Percentiles rank a stretch among this genome's conserved stretches.
Conservation (phyloP, 805 yeast genomes). For the Suhomyces pyralidae region DNA sequence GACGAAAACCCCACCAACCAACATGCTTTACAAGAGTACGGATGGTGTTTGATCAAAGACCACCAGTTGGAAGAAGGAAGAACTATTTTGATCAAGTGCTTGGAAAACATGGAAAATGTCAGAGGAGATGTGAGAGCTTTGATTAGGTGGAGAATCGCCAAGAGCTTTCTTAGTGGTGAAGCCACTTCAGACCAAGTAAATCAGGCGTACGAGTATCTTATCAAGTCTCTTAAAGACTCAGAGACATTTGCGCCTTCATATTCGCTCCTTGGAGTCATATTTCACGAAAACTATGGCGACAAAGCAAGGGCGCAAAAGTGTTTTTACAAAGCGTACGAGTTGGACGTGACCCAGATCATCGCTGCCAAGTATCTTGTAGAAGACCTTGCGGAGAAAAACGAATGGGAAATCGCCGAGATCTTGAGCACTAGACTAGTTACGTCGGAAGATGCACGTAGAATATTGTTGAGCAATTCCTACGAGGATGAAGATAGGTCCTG, state of each 20-base stretch:
- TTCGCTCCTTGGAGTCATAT: constrained; percentile 77
- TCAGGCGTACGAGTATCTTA: constrained; percentile 55
- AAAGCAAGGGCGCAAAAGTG: constrained; percentile 73
- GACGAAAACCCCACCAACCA: constrained; percentile 47
- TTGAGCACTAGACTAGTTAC: constrained; percentile 64
- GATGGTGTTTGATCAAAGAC: constrained; percentile 72
- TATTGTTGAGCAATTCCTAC: constrained; percentile 30
- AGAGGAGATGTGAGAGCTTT: constrained; percentile 57
- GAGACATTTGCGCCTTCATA: constrained; percentile 74
- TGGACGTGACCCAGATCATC: constrained; percentile 68
- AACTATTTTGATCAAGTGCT: constrained; percentile 42
- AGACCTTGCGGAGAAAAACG: constrained; percentile 61
- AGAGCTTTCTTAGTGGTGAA: constrained; percentile 45
- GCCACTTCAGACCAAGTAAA: constrained; percentile 25
- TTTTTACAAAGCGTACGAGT: constrained; percentile 83
- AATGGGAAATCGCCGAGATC: constrained; percentile 84
- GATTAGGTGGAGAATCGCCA: constrained; percentile 71
- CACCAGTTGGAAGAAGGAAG: constrained; percentile 54
- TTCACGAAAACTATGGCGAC: constrained; percentile 57
- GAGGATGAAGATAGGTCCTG: constrained; percentile 51
- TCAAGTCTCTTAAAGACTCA: constrained; percentile 60
- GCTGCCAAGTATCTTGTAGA: constrained; percentile 74
- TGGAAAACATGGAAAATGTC: constrained; percentile 42
- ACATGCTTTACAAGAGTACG: constrained; percentile 63
- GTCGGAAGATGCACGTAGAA: constrained; percentile 57